A percentile compares a stretch with the other conserved stretches of the same genome.
These are phyloP conservation scores for Boletellus ananas DNA, from an alignment of 768 basidiomycete genomes.

Conservation along the genomic window DNA sequence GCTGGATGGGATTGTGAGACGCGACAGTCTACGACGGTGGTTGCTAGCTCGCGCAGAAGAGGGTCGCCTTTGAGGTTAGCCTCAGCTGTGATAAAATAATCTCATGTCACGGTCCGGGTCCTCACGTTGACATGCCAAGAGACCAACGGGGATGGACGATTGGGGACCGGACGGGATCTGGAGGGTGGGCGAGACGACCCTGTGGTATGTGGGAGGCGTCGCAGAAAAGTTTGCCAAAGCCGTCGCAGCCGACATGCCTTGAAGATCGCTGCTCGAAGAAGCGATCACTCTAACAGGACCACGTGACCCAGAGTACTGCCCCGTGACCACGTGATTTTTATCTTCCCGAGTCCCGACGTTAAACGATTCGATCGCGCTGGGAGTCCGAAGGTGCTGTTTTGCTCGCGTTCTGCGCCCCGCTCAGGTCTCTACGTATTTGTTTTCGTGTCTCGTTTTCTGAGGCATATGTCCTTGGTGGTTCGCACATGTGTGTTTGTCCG, in stretches of 20 bases:
- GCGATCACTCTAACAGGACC: too few species aligned
- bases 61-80: slow-evolving; percentile 55
- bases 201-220: slow-evolving; percentile 60
- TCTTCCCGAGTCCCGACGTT: too few species aligned
- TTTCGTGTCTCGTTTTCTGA: too few species aligned
- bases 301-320: too few species aligned
- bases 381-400: too few species aligned
- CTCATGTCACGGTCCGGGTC: slow-evolving; percentile 1
- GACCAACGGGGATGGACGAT: slow-evolving; percentile 63
- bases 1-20: slow-evolving; percentile 43
- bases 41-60: slow-evolving; percentile 54
- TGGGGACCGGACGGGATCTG: slow-evolving; percentile 48
- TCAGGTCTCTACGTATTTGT: too few species aligned
- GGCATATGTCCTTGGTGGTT: too few species aligned
- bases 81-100: slow-evolving; percentile 7
- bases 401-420: too few species aligned
- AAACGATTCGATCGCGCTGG: too few species aligned
- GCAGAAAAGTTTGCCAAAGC: slow-evolving; percentile 40
- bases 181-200: slow-evolving; percentile 57
- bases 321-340: too few species aligned
- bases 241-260: slow-evolving; percentile 34
- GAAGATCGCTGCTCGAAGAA: not conserved
- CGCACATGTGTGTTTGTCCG: too few species aligned
- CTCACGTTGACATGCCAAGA: slow-evolving; percentile 76
- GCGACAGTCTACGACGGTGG: slow-evolving; percentile 50